Base-by-base conservation (phyloP, 257 asterid species). In the Fraxinus cuspidata region DNA sequence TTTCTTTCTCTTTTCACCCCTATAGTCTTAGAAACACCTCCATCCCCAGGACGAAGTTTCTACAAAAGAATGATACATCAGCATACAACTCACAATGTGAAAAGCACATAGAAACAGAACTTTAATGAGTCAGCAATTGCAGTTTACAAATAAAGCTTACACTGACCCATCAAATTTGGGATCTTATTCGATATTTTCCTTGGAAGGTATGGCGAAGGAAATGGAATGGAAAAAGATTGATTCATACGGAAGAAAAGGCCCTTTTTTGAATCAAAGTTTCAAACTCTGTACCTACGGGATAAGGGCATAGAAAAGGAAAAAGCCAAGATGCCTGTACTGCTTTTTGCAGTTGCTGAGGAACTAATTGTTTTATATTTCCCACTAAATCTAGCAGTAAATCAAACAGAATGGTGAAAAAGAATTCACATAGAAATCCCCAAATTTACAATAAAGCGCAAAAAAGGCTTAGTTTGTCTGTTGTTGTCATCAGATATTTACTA, bases 1-100 rank as follows among this genome's bases (percentile, higher is more conserved):
- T 78, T 83, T 37, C 85, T 84, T 79, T 86, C 87, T 76, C 92
- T 83, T 82, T 86, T 85, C 78, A 15, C 71, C 70, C 85, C 87
- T 21, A 78, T 44, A 74, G 32, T 51, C 68, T 37, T 65, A 69
- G 90, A 74, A 37, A 75, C 83, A 13, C 70, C 23, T 76, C 78
- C 85, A 80, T 81, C 88, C 66, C 78, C 88, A 19, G 78, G 53
- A 79, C 34, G 71, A 77, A 32, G 70, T 47, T 75, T 90, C 97
- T 91, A 78, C 27, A 73, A 25, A 53, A 31, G 71, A 78, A 77
- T 10, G 70, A 40, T n/a, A 78, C 37, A 71, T n/a, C 71, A 25
- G 42, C 73, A 42, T 37, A 37, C 25, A 73, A 79, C 70, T 27
- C 74, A 60, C 23, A 19, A 83, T 18, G 38, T 37, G 44, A 32